Conservation (phyloP, 176 grass and related monocot genomes). For the Cenchrus americanus region DNA sequence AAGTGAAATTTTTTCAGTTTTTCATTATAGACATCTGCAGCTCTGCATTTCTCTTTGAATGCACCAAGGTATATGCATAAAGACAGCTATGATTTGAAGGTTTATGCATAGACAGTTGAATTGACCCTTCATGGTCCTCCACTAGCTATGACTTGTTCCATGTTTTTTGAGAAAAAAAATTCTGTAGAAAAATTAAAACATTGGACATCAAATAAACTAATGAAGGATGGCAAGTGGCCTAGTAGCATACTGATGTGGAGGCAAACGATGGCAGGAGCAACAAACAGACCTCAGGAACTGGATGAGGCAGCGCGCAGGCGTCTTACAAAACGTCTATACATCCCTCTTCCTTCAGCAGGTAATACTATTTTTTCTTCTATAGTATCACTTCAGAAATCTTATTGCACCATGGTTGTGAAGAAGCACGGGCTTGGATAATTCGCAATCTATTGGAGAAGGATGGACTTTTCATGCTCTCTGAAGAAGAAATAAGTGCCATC, state of each 20-base stretch:
- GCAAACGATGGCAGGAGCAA: slow-evolving; percentile 71
- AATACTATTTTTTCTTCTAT: slow-evolving; percentile 37
- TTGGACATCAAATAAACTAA: background rate
- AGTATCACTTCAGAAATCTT: slow-evolving; percentile 25
- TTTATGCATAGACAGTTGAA: slow-evolving; percentile 21
- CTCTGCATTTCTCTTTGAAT: background rate
- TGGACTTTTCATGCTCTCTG: slow-evolving; percentile 85
- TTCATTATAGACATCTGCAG: slow-evolving; percentile 11
- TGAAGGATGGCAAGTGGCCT: background rate
- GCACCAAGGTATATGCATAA: slow-evolving; percentile 9
- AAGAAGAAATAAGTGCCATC: slow-evolving; percentile 70
- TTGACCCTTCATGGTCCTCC: slow-evolving; percentile 15
- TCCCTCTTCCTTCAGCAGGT: slow-evolving; percentile 97
- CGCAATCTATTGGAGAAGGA: slow-evolving; percentile 90
- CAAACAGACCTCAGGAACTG: slow-evolving; percentile 97
- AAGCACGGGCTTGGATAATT: slow-evolving; percentile 85
- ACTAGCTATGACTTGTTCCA: background rate
- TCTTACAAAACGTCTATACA: slow-evolving; percentile 90
- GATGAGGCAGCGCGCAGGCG: slow-evolving; percentile 96
- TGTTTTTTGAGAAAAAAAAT: slow-evolving; percentile 5
- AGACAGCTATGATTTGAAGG: slow-evolving; percentile 15
- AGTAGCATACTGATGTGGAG: slow-evolving; percentile 20
- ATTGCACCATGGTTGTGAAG: slow-evolving; percentile 55
- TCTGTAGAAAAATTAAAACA: background rate
- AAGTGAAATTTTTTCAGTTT: background rate